phyloP scores from a whole-genome alignment of 2,329 filamentous ascomycete genomes.

The Sclerotinia nivalis region DNA sequence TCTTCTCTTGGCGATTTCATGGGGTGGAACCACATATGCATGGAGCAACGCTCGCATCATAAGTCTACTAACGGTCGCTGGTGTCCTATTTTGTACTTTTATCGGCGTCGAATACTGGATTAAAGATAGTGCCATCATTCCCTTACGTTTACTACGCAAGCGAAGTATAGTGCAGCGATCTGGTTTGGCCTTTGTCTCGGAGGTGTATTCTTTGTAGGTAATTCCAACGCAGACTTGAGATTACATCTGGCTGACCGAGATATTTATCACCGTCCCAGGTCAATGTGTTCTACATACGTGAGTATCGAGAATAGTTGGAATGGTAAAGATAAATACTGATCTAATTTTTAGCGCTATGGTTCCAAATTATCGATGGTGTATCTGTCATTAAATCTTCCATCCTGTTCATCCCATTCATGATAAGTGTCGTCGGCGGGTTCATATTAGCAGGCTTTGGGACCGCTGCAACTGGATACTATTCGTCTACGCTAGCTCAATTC shows the following conservation, averaged over 20 bases:
- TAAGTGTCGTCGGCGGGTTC: not conserved
- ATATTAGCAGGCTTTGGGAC: slow-evolving; percentile 35
- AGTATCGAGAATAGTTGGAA: not conserved
- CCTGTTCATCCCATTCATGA: not conserved
- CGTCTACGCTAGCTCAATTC: slow-evolving; percentile 46
- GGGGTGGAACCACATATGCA: slow-evolving; percentile 43
- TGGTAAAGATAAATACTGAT: not conserved
- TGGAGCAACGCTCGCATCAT: slow-evolving; percentile 38
- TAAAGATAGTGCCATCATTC: not conserved
- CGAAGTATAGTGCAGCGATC: not conserved
- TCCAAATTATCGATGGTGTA: not conserved
- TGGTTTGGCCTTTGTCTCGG: not conserved
- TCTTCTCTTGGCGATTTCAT: slow-evolving; percentile 40
- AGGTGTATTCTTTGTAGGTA: not conserved
- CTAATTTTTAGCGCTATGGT: not conserved
- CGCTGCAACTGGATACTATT: slow-evolving; percentile 31
- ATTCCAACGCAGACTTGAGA: not conserved
- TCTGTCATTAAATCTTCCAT: not conserved
- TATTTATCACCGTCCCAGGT: not conserved
- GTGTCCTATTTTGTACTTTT: not conserved
- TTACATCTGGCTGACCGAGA: not conserved
- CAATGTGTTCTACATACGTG: not conserved
- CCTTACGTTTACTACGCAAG: not conserved
- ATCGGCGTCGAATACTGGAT: not conserved
- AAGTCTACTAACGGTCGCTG: slow-evolving; percentile 28